Evolutionary conservation across 805 yeast species (phyloP), one percentile per base, ranked within the genome.

Genomic region (Cyberlindnera mississippiensis): DNA sequence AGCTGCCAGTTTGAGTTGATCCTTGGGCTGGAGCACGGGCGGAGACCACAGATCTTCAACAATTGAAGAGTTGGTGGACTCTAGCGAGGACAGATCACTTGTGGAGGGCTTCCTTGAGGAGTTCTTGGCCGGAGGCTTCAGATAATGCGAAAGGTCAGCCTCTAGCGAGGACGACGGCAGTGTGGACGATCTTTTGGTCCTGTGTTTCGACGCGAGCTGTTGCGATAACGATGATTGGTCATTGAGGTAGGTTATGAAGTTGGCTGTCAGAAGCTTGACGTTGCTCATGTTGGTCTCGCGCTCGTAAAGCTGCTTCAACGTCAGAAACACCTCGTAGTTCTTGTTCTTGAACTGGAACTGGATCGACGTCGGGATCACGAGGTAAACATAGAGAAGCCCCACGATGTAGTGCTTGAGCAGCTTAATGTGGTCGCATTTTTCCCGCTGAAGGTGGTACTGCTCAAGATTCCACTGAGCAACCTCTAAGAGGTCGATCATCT

Each of bases 261-360:
- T 55, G 3, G 57, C 59, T 2, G 64, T 66, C 56, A 63, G 63
- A 2, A 55, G 44, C 27, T 63, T 46, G n/a, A 67, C 72, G 38
- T 68, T 67, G 4, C 66, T 53, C 72, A 67, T 67, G 37, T 61
- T 63, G 7, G 62, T 51, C 40, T 67, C 67, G 38, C 56, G 57
- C 41, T 66, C 67, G 37, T 59, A 67, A 34, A 63, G 36, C 40
- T 53, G 61, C 43, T 63, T 66, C 40, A 67, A 48, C 10, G 62
- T 61, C 16, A 58, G 51, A 36, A 66, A 68, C n/a, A 67, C 52
- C 19, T 62, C 61, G 40, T 60, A 64, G 41, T 66, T 63, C 45
- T 64, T 67, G 46, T 67, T 67, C 48, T 62, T 64, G 20, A 68
- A 55, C 42, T 65, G 68, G 41, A 66, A 68, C 45, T 68, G 71